Base-by-base conservation (phyloP, 176 grass and related monocot species). In the Oryza meyeriana region DNA sequence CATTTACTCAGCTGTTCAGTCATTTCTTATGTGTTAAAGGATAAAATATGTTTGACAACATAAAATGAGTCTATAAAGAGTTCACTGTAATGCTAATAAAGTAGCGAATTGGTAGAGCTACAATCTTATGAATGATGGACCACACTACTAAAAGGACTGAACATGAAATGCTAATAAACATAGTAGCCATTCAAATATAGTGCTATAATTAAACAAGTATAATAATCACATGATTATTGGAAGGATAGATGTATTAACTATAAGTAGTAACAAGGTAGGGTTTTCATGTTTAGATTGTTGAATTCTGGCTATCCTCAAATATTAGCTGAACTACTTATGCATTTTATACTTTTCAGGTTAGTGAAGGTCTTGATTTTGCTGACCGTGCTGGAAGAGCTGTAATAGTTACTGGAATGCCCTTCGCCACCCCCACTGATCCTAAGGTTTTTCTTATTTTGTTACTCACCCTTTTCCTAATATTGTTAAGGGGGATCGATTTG, bases 311-410 rank as follows among this genome's bases (percentile, higher is more conserved):
- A 52, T 64, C 68, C 73, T 64, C 45, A 41, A 64, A 85, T 40
- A 32, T 27, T 72, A n/a, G 8, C 18, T 57, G 33, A 16, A 62
- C 79, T 8, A 66, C 61, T 66, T 64, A 70, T 86, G 41, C 59
- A 59, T 84, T 88, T 52, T 80, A 42, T 79, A 87, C 68, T 24
- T 59, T 22, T 79, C 83, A 98, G 95, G 95, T 98, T 80, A 98
- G 95, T 55, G 95, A 94, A 79, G 92, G 95, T 74, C 95, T 98
- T 93, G 95, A 98, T 98, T 98, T 98, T 91, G 95, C 92, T 84
- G 95, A 98, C 68, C 92, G 82, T 83, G 92, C 92, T 82, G 95
- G 95, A 62, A 89, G 95, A 89, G 95, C 95, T 82, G 95, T 98
- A 28, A 84, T 98, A 79, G 85, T 98, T 79, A 94, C 88, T 58